Evolutionary conservation across 495 filamentous ascomycete genomes (phyloP), one percentile per base, ranked within the genome.

Genomic region (Talaromyces proteolyticus): DNA sequence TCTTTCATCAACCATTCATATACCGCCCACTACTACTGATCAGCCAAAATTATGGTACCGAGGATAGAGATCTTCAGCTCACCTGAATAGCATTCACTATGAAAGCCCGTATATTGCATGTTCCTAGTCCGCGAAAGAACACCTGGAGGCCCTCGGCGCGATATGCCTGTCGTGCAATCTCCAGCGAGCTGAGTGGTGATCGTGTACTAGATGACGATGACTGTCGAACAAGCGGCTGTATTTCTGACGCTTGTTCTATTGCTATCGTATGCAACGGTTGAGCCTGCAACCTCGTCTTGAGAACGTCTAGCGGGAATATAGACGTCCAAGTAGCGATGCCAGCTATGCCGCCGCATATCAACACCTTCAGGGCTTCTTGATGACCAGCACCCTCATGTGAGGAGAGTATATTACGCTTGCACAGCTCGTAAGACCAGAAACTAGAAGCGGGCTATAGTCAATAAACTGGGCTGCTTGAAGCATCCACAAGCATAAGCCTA

Each of bases 211-310:
- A 52, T 16, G 57, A 24, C 17, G 18, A 17, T 26, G 47, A 29
- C 29, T 38, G 48, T 29, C 50, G 53, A 29, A 59, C 38, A 21
- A 57, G 34, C 37, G 53, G 57, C 6, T 61, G 65, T 25, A 50
- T 52, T 53, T 72, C 57, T 41, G 47, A 1, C 3, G 25, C 34
- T 29, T 24, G 7, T n/a, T 19, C 17, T 7, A 8, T 23, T 60
- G 58, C 36, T 69, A 55, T 42, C 71, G 58, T 11, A 34, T 55
- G 44, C n/a, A 54, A 39, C 25, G 56, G 48, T 57, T 89, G 85
- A 5, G 83, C 81, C 63, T 95, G 91, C 41, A 95, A 75, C 46
- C 88, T 65, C 4, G 91, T 95, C 72, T 96, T 96, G 53, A 95
- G 71, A 47, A 95, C 84, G 63, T 95, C 91, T 34, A 96, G 60